phyloP scores from a whole-genome alignment of 2,329 filamentous ascomycete species.

The Penicillium sp. region DNA sequence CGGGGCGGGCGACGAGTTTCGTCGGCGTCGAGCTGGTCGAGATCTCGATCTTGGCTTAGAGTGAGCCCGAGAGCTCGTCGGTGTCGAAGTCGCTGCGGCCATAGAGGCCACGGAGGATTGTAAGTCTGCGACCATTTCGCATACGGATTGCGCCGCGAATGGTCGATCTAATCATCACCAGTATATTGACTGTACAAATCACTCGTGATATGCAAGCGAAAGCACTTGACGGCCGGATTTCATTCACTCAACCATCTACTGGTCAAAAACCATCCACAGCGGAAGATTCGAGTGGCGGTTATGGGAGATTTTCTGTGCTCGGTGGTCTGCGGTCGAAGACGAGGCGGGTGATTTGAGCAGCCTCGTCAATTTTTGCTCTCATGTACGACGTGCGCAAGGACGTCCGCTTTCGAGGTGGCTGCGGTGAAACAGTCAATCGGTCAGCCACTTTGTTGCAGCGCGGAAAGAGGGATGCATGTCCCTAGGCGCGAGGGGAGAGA shows the following conservation, averaged over 20 bases:
- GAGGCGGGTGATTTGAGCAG: neutral
- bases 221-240: conserved; percentile 17
- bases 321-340: neutral
- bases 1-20: conserved; percentile 59
- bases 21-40: conserved; percentile 58
- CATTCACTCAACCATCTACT: conserved; percentile 15
- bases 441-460: conserved; percentile 19
- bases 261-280: conserved; percentile 17
- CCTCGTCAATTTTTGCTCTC: neutral
- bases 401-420: conserved; percentile 8
- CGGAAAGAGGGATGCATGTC: conserved; percentile 16
- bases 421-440: conserved; percentile 14
- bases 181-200: conserved; percentile 4
- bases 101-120: conserved; percentile 52
- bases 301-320: neutral
- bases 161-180: conserved; percentile 15
- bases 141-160: conserved; percentile 5
- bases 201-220: conserved; percentile 18
- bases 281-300: neutral
- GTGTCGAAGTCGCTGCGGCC: conserved; percentile 60
- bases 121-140: conserved; percentile 28
- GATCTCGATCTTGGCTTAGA: conserved; percentile 41
- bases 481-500: conserved; percentile 13
- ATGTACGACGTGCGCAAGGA: conserved; percentile 2
- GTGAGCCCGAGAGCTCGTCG: conserved; percentile 36